phyloP scores from a whole-genome alignment of 352 stramenopile genomes.

The Labyrinthula sp. region DNA sequence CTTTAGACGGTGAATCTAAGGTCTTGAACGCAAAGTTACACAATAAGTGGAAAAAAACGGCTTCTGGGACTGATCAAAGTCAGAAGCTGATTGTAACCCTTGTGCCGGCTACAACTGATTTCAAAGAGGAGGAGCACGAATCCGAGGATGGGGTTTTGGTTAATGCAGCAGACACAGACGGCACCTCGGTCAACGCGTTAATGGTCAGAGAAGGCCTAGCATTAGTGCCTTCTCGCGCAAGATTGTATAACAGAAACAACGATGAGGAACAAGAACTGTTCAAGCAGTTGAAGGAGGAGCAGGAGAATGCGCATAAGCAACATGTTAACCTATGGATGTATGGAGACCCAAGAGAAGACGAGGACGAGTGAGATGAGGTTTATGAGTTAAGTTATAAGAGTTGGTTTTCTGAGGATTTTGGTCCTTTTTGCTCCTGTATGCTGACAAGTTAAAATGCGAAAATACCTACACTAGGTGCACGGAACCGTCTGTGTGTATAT shows the following conservation, averaged over 20 bases:
- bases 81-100: constrained; percentile 50
- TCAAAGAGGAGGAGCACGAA: constrained; percentile 31
- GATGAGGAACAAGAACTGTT: constrained; percentile 40
- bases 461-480: too few relatives aligned
- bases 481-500: too few relatives aligned
- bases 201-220: constrained; percentile 51
- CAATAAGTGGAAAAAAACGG: constrained; percentile 37
- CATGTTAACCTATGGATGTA: constrained; percentile 81
- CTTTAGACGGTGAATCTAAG: constrained; percentile 74
- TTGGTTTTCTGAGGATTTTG: too few relatives aligned
- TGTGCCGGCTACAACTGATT: too few relatives aligned
- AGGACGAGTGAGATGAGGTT: constrained; percentile 54
- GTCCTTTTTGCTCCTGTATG: too few relatives aligned
- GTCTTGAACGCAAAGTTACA: constrained; percentile 43
- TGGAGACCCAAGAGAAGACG: constrained; percentile 82
- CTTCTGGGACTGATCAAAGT: constrained; percentile 46
- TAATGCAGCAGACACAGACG: constrained; percentile 61
- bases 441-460: too few relatives aligned
- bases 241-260: constrained; percentile 36
- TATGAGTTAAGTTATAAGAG: too few relatives aligned
- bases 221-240: constrained; percentile 43
- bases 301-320: constrained; percentile 67
- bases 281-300: constrained; percentile 59
- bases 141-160: constrained; percentile 41
- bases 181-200: constrained; percentile 57